Conservation (phyloP, 225 moss, liverwort and hornwort species). For the Physcomitrellopsis africana region DNA sequence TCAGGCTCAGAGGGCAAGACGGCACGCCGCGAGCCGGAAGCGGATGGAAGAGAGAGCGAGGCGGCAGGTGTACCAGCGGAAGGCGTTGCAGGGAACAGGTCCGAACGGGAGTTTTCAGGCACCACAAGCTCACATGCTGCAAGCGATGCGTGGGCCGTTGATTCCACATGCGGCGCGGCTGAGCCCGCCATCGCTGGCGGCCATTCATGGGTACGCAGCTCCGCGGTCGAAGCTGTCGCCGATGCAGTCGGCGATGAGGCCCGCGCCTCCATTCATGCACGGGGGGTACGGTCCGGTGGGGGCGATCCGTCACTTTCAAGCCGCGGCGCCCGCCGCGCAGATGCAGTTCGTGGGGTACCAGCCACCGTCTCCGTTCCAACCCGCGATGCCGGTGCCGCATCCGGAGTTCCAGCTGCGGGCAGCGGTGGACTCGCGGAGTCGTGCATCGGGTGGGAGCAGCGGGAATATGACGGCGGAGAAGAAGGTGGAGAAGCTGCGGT, state of each 20-base stretch:
- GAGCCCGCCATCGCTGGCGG: slow-evolving; percentile 44
- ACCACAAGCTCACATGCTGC: slow-evolving; percentile 47
- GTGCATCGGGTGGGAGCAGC: too few relatives aligned
- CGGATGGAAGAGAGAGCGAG: slow-evolving; percentile 78
- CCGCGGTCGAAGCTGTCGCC: slow-evolving; percentile 47
- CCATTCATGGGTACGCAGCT: slow-evolving; percentile 54
- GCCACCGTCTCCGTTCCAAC: slow-evolving; percentile 52
- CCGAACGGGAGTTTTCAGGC: not conserved
- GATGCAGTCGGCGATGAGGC: slow-evolving; percentile 54
- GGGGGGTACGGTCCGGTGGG: slow-evolving; percentile 45
- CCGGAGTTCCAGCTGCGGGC: slow-evolving; percentile 31
- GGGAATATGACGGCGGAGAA: too few relatives aligned
- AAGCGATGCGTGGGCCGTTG: slow-evolving; percentile 58
- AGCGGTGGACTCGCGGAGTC: too few relatives aligned
- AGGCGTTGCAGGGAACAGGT: not conserved
- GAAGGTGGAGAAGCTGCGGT: too few relatives aligned
- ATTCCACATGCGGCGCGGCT: slow-evolving; percentile 59
- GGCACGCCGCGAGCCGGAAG: slow-evolving; percentile 79
- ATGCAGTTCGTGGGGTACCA: slow-evolving; percentile 52
- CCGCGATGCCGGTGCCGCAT: slow-evolving; percentile 37
- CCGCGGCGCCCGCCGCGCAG: slow-evolving; percentile 55
- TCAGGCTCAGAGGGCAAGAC: slow-evolving; percentile 80
- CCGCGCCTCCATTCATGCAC: slow-evolving; percentile 63
- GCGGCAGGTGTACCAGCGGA: slow-evolving; percentile 64
- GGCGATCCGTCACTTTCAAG: slow-evolving; percentile 62